Base-by-base conservation (phyloP, 1,139 yeast genomes). In the Lodderomyces metapsilosis region DNA sequence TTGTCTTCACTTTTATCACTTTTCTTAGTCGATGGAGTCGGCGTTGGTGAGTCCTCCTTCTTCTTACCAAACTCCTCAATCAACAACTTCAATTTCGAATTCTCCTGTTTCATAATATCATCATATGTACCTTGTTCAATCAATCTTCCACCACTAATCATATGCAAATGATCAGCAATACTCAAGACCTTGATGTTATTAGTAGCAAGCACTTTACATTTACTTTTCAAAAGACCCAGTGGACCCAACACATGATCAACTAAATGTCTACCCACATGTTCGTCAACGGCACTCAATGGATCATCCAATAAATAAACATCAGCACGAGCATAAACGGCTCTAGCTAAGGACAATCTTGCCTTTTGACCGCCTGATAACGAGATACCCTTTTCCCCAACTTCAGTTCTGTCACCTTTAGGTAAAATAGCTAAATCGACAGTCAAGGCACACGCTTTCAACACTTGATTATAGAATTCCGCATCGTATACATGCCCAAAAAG, bases 121-220 rank as follows among this genome's bases (percentile, higher is more conserved):
- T 72, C 75, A 52, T 80, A 86, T 6, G 83, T 66, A 21, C 95
- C 96, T 51, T 78, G 84, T 64, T 92, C 98, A 37, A 81, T 73
- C 43, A 92, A 75, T 52, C 80, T 76, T 44, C 98, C 97, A 46
- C 79, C 82, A 41, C 79, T 77, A 28, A 92, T 67, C 80, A 92
- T 74, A 25, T 86, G 74, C 43, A 92, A 78, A 43, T 77, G 70
- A 57, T 84, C 78, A 6, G 98, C 96, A 52, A 80, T 80, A 45
- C 86, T 78, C 54, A 92, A 75, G 12, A 91, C 96, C 41, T 88
- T 80, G 50, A 92, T 85, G 44, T 88, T 84, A 64, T 92, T 92
- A 7, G 98, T 92, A 6, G 96, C 94, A 56, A 92, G 74, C 33
- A 92, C 70, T 55, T 82, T 83, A 52, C 95, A 81, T 63, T 88